Percentiles rank a stretch among this genome's conserved stretches.
These are phyloP conservation scores for Alopecurus myosuroides DNA, from an alignment of 176 grass and related monocot genomes.

Conservation along the genomic window DNA sequence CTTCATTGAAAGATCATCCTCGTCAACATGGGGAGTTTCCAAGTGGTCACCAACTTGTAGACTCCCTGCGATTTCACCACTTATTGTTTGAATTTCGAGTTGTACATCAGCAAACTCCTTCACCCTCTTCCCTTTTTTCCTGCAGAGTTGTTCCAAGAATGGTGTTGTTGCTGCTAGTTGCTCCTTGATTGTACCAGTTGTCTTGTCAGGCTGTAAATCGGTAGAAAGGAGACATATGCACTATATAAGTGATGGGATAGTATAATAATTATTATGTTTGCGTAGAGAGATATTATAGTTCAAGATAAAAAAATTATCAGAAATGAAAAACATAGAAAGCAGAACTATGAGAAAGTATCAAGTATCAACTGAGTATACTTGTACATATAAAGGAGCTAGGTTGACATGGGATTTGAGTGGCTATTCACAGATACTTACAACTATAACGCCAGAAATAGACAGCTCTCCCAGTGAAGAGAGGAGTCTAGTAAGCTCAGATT, in stretches of 20 bases:
- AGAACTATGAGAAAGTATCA: not conserved
- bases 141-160: slow-evolving; percentile 56
- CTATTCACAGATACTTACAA: slow-evolving; percentile 37
- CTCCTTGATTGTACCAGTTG: slow-evolving; percentile 85
- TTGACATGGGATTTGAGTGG: not conserved
- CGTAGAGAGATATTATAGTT: not conserved
- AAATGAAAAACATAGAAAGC: not conserved
- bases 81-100: slow-evolving; percentile 68
- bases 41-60: slow-evolving; percentile 37
- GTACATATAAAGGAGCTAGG: not conserved
- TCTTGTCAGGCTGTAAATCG: slow-evolving; percentile 67
- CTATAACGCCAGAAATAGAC: slow-evolving; percentile 59
- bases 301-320: not conserved
- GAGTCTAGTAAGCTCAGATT: slow-evolving; percentile 60
- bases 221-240: slow-evolving; percentile 7
- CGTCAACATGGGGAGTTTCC: slow-evolving; percentile 42
- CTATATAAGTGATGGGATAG: not conserved
- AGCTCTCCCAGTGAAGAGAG: slow-evolving; percentile 73
- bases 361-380: not conserved
- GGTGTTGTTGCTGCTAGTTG: slow-evolving; percentile 75
- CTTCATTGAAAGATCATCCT: slow-evolving; percentile 79
- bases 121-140: slow-evolving; percentile 68
- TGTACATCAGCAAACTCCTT: slow-evolving; percentile 74
- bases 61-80: slow-evolving; percentile 68
- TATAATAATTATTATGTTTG: not conserved